A percentile compares a stretch with the other conserved stretches of the same genome.
phyloP scores from a whole-genome alignment of 495 filamentous ascomycete species.

The Penicillium bialowiezense region DNA sequence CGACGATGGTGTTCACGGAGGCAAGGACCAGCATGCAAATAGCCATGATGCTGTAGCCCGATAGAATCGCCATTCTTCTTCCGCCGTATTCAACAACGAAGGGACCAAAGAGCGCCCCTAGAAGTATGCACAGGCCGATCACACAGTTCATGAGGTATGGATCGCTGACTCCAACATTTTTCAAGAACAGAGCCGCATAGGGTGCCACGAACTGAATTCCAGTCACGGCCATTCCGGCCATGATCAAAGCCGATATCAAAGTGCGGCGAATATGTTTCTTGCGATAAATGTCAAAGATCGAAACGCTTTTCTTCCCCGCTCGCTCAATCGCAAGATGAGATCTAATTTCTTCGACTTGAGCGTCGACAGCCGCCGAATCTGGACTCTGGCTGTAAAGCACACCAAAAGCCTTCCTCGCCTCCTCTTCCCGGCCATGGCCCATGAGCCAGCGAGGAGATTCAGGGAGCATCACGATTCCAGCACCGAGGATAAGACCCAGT shows the following conservation, averaged over 20 bases:
- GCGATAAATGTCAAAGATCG: slow-evolving; percentile 23
- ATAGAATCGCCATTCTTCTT: slow-evolving; percentile 21
- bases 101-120: slow-evolving; percentile 21
- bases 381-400: slow-evolving; percentile 21
- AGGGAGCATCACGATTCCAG: slow-evolving; percentile 28
- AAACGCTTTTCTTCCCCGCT: background rate
- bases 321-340: slow-evolving; percentile 23
- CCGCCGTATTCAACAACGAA: slow-evolving; percentile 27
- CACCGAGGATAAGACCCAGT: slow-evolving; percentile 22
- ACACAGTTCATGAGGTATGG: slow-evolving; percentile 31
- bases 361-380: slow-evolving; percentile 15
- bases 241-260: slow-evolving; percentile 19
- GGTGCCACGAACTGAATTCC: slow-evolving; percentile 31
- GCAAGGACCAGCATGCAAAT: slow-evolving; percentile 29
- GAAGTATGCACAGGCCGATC: slow-evolving; percentile 27
- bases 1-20: slow-evolving; percentile 18
- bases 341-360: slow-evolving; percentile 23
- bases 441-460: slow-evolving; percentile 33
- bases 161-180: slow-evolving; percentile 23
- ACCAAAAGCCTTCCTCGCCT: slow-evolving; percentile 22
- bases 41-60: slow-evolving; percentile 24
- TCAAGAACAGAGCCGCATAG: slow-evolving; percentile 25
- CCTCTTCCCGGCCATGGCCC: slow-evolving; percentile 17
- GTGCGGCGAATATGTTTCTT: slow-evolving; percentile 21
- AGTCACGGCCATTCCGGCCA: slow-evolving; percentile 26